Evolutionary conservation across 768 basidiomycete genomes (phyloP), one percentile per base, ranked within the genome.

Genomic region (Psilocybe sp.): DNA sequence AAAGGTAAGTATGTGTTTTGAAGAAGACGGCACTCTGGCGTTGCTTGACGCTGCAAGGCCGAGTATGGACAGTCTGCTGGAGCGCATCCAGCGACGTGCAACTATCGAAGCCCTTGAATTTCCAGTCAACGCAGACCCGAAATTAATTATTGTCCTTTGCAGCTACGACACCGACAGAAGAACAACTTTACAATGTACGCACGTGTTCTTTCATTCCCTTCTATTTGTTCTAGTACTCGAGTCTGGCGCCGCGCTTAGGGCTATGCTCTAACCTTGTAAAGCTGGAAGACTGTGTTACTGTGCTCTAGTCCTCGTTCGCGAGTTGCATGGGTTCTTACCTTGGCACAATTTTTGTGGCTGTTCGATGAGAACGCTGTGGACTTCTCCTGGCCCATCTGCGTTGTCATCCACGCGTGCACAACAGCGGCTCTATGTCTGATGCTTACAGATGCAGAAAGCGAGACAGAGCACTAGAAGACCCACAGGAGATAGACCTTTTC

Each of bases 151-250:
- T 36, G 16, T 15, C 5, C 15, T 16, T 31, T 10, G 43, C 19
- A 81, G 79, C 71, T 33, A 79, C 78, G 41, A 75, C 73, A 28
- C 75, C 76, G 33, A 78, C 69, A 46, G 78, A 79, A 69, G 74
- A 79, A 63, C 71, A 79, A 58, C 66, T 77, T 33, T 81, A 81
- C 59, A 72, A 75, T 58, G 79, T 80, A 62, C 63, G 9, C 40
- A 37, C 43, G 38, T 35, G 42, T 31, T 49, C 20, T 40, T 49
- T 43, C 16, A 31, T 34, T 15, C 38, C 35, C 20, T 43, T 42
- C 10, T 36, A 34, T 50, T 34, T 31, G 20, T 41, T 40, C 43
- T 40, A 20, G 33, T 33, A 40, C 14, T 53, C 45, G 44, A 44
- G 49, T 57, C 45, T 49, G 40, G 41, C 54, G 46, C 46, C 32